Evolutionary conservation across 495 filamentous ascomycete species (phyloP).

Genomic region (Hapsidospora chrysogenum): DNA sequence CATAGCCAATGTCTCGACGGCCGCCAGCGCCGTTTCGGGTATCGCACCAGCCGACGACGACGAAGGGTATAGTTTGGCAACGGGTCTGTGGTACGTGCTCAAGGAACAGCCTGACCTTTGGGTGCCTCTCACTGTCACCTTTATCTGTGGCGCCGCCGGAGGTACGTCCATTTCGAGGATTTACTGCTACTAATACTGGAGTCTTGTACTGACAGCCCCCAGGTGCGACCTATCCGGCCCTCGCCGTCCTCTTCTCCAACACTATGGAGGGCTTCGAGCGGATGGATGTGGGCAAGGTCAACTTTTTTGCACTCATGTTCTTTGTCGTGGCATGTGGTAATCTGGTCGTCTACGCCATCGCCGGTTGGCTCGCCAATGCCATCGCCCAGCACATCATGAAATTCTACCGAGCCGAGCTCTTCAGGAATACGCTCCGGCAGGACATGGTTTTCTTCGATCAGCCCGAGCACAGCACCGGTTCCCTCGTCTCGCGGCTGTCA

Average conservation of each 20-base stretch:
- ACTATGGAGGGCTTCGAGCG: constrained; percentile 12
- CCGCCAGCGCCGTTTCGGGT: constrained; percentile 6
- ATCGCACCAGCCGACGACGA: background rate
- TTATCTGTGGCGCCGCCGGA: too few relatives aligned
- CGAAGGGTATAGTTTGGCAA: background rate
- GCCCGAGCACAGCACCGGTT: constrained; percentile 69
- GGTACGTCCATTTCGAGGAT: too few relatives aligned
- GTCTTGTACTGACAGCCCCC: constrained; percentile 1
- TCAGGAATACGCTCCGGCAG: constrained; percentile 76
- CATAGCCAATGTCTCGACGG: constrained; percentile 53
- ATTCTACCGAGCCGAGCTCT: constrained; percentile 62
- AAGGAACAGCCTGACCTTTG: background rate
- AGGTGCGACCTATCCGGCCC: constrained; percentile 17
- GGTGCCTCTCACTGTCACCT: too few relatives aligned
- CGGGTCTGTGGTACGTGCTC: background rate
- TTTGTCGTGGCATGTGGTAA: constrained; percentile 29
- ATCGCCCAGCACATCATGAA: constrained; percentile 31
- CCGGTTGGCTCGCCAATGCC: constrained; percentile 29
- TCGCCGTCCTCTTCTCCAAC: constrained; percentile 16
- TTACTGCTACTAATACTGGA: background rate
- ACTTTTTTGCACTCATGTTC: constrained; percentile 42
- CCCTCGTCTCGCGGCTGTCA: constrained; percentile 68
- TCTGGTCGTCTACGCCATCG: constrained; percentile 18
- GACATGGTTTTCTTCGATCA: constrained; percentile 80
- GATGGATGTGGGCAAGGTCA: constrained; percentile 7